These are phyloP conservation scores for Paecilomyces niveus DNA, from an alignment of 2,329 filamentous ascomycete genomes.

Conservation along the genomic window DNA sequence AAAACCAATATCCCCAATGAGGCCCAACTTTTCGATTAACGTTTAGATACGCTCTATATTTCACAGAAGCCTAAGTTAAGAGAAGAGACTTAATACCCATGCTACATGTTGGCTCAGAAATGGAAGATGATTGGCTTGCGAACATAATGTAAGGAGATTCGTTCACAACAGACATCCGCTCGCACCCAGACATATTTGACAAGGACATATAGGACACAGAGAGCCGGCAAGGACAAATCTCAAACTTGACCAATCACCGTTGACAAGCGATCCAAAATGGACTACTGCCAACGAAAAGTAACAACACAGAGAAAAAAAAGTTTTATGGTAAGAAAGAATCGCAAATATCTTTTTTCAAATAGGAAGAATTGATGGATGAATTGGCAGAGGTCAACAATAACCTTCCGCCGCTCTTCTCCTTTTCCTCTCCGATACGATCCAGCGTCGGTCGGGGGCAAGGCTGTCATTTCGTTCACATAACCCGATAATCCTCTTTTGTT, in stretches of 20 bases:
- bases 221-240: neutral
- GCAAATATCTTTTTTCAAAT: neutral
- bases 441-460: constrained; percentile 30
- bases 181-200: constrained; percentile 1
- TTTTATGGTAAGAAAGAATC: neutral
- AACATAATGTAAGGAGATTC: neutral
- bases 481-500: constrained; percentile 25
- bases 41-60: neutral
- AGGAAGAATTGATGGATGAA: constrained; percentile 1
- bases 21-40: neutral
- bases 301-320: neutral
- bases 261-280: neutral
- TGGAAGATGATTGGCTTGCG: neutral
- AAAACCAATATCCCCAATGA: neutral
- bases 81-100: neutral
- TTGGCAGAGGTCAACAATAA: neutral
- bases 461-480: constrained; percentile 25
- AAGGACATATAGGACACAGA: neutral
- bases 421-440: constrained; percentile 30
- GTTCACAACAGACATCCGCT: constrained; percentile 1
- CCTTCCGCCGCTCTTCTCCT: constrained; percentile 11
- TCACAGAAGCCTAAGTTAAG: neutral
- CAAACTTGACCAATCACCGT: neutral
- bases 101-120: neutral
- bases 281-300: neutral